A percentile compares a stretch with the other conserved stretches of the same genome.
phyloP scores from a whole-genome alignment of 2,329 filamentous ascomycete genomes.

The Paraphoma sp. region DNA sequence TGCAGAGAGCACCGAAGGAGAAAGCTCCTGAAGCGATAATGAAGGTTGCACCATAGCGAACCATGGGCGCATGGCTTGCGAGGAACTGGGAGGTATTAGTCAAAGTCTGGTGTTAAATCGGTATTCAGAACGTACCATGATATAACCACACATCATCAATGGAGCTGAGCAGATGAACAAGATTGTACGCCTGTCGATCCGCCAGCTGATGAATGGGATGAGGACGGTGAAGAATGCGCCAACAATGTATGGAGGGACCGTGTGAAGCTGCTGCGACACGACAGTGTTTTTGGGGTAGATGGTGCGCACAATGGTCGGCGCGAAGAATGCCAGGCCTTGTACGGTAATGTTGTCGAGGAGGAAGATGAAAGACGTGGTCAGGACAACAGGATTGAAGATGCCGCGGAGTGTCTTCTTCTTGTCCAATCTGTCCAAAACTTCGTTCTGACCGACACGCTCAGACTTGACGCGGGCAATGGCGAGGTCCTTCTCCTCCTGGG shows the following conservation, averaged over 20 bases:
- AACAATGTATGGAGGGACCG: slow-evolving; percentile 73
- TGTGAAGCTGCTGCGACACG: slow-evolving; percentile 71
- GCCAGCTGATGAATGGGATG: slow-evolving; percentile 68
- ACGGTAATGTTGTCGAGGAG: slow-evolving; percentile 74
- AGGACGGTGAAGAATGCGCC: slow-evolving; percentile 71
- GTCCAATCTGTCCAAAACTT: slow-evolving; percentile 70
- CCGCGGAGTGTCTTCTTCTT: slow-evolving; percentile 65
- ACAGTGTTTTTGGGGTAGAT: slow-evolving; percentile 68
- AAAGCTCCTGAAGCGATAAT: slow-evolving; percentile 71
- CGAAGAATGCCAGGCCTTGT: slow-evolving; percentile 73
- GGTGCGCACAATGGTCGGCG: slow-evolving; percentile 71
- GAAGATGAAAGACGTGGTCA: slow-evolving; percentile 65
- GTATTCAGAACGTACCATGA: slow-evolving; percentile 31
- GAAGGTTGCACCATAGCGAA: slow-evolving; percentile 75
- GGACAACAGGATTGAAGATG: slow-evolving; percentile 68
- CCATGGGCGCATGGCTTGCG: slow-evolving; percentile 55
- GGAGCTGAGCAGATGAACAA: slow-evolving; percentile 68
- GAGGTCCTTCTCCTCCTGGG: slow-evolving; percentile 69
- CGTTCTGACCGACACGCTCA: slow-evolving; percentile 67
- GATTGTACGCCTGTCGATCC: slow-evolving; percentile 64
- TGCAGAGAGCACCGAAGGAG: slow-evolving; percentile 68
- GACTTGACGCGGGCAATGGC: slow-evolving; percentile 72
- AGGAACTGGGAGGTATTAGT: slow-evolving; percentile 63
- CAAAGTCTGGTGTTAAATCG: background rate
- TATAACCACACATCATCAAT: slow-evolving; percentile 72